Evolutionary conservation across 2,329 filamentous ascomycete genomes (phyloP), one percentile per base, ranked within the genome.

Genomic region (Botrytis byssoidea): DNA sequence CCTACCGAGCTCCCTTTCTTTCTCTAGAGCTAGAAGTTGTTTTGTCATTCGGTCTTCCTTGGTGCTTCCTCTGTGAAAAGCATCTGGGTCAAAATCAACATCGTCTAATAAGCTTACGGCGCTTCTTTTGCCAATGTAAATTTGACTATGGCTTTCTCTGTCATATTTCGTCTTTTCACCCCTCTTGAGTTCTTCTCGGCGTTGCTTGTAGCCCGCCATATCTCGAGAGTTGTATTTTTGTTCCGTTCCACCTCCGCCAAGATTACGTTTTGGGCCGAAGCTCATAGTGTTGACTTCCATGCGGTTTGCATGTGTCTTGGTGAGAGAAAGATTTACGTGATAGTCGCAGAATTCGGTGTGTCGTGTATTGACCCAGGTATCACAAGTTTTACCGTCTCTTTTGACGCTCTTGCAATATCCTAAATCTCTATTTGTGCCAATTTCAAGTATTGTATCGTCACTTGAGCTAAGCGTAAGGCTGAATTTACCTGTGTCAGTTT

Each of bases 281-380:
- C 87, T 88, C 82, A 90, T 91, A 20, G 86, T 88, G 80, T 95
- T 97, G 75, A 98, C 87, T 79, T 97, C 94, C 85, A 95, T 91
- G 51, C 95, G 88, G 1, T 87, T 85, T 18, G 89, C 85, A 44
- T 86, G 85, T 80, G 89, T 88, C 80, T 93, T 95, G 72, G 90
- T 88, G 4, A 98, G 84, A 40, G 93, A 91, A 40, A 93, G 85
- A 78, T 97, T 94, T 77, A 97, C 90, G 82, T 99, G 96, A 78
- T 92, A 99, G 77, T 97, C 94, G 83, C 96, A 99, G 81, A 92
- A 93, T 78, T 97, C 91, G 0, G 95, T 97, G 79, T 94, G 93
- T 71, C 94, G 90, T 77, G 89, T 90, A 82, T 99, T 95, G 74
- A 99, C 87, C 96, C 96, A 99, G 42, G 88, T 85, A 48, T 88